These are phyloP conservation scores for Penicillium sp. DNA, from an alignment of 2,329 filamentous ascomycete genomes.

Conservation along the genomic window DNA sequence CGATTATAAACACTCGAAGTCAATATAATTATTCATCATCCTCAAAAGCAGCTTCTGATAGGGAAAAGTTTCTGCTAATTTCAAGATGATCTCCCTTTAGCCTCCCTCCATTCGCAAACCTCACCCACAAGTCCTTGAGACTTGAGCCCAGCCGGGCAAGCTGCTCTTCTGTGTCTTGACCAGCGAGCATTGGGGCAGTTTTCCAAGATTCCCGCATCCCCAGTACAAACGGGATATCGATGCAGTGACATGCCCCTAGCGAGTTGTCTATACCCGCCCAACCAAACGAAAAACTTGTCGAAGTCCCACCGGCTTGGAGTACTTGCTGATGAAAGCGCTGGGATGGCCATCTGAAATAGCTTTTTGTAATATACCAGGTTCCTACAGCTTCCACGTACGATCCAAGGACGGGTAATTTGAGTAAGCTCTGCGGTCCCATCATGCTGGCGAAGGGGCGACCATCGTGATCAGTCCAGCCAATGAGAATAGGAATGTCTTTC, in stretches of 20 bases:
- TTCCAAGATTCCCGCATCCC: constrained; percentile 11
- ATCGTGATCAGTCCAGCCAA: constrained; percentile 13
- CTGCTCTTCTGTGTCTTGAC: background rate
- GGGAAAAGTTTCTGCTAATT: background rate
- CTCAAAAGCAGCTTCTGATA: constrained; percentile 1
- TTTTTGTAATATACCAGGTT: constrained; percentile 19
- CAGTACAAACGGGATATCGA: constrained; percentile 16
- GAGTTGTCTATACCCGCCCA: background rate
- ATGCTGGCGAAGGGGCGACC: constrained; percentile 18
- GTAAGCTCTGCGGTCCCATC: constrained; percentile 12
- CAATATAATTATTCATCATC: background rate
- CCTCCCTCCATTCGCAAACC: constrained; percentile 8
- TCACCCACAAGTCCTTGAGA: constrained; percentile 13
- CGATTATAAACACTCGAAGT: background rate
- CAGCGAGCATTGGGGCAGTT: constrained; percentile 13
- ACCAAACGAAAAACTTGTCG: constrained; percentile 11
- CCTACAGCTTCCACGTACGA: constrained; percentile 14
- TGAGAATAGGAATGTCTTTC: constrained; percentile 11
- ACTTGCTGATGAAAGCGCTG: constrained; percentile 9
- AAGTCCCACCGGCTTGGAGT: constrained; percentile 5
- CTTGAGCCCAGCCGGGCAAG: constrained; percentile 6
- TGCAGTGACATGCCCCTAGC: constrained; percentile 9
- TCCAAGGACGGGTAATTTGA: constrained; percentile 10
- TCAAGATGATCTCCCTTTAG: constrained; percentile 10
- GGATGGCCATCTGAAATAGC: constrained; percentile 14